Evolutionary conservation across 352 stramenopile species (phyloP), one percentile per base, ranked within the genome.

Genomic region (Globisporangium iwayamae): DNA sequence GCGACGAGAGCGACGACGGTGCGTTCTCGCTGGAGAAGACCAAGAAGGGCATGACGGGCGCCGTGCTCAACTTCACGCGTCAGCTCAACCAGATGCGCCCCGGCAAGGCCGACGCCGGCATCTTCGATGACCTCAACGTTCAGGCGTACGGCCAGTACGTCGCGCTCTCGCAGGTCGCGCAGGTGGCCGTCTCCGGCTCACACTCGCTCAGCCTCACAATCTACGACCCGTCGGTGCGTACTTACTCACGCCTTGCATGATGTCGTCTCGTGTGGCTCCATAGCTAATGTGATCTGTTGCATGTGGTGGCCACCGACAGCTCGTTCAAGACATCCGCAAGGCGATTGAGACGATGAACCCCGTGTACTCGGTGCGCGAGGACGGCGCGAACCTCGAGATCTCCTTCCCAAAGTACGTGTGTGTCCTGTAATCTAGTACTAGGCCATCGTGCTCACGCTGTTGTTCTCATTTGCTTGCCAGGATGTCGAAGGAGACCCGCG

Each of bases 401-500:
- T 89, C 84, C 7, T 93, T 93, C 64, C 84, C 86, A 34, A 93
- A 92, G 85, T 93, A 73, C 45, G 76, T 80, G 5, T 39, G 14
- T 36, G 1, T 62, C 25, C 25, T 28, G 25, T 28, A 28, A 28
- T 28, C 25, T 28, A 28, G 25, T 28, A 28, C 25, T 28, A 28
- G 25, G 25, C 25, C 25, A 28, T 28, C 25, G 25, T 32, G 39
- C 10, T 45, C 7, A 41, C 25, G 16, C 43, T 41, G 22, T 18
- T 13, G 14, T 5, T 38, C 6, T 32, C 32, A 20, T 39, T 14
- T 39, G 38, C 6, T 36, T 55, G 34, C 38, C 60, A 94, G 85
- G 72, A 93, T 94, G 84, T 90, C 86, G 14, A 86, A 90, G 73
- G 86, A 93, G 72, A 94, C 86, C 39, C 84, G 86, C 55, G 78